These are phyloP conservation scores for Citrullus amarus DNA, from an alignment of 306 rosid genomes.

Conservation along the genomic window DNA sequence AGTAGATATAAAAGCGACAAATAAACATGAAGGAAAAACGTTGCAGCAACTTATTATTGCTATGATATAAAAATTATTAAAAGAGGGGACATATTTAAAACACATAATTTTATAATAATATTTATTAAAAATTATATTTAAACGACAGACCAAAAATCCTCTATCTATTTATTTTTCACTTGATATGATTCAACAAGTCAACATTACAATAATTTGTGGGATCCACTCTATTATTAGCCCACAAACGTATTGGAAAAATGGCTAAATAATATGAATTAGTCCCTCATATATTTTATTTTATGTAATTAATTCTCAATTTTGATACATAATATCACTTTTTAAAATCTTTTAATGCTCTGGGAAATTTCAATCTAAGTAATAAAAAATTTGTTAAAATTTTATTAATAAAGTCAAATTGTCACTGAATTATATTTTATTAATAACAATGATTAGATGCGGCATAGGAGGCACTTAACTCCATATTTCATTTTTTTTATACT, in stretches of 20 bases:
- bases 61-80: too few relatives aligned
- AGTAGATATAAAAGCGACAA: not conserved
- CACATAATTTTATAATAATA: not conserved
- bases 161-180: not conserved
- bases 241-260: not conserved
- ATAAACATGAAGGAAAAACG: not conserved
- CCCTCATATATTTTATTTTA: too few relatives aligned
- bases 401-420: not conserved
- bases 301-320: too few relatives aligned
- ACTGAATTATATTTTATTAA: not conserved
- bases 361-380: too few relatives aligned
- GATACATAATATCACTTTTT: too few relatives aligned
- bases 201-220: not conserved
- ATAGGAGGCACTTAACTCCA: rapidly evolving
- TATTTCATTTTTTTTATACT: too few relatives aligned
- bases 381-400: too few relatives aligned
- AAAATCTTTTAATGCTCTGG: too few relatives aligned
- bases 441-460: too few relatives aligned
- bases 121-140: not conserved
- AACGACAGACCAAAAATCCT: not conserved
- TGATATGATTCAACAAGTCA: not conserved
- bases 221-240: not conserved
- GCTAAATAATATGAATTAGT: not conserved
- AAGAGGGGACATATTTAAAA: not conserved
- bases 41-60: not conserved